phyloP scores from a whole-genome alignment of 2,329 filamentous ascomycete species.

The Colletotrichum euphorbiae region DNA sequence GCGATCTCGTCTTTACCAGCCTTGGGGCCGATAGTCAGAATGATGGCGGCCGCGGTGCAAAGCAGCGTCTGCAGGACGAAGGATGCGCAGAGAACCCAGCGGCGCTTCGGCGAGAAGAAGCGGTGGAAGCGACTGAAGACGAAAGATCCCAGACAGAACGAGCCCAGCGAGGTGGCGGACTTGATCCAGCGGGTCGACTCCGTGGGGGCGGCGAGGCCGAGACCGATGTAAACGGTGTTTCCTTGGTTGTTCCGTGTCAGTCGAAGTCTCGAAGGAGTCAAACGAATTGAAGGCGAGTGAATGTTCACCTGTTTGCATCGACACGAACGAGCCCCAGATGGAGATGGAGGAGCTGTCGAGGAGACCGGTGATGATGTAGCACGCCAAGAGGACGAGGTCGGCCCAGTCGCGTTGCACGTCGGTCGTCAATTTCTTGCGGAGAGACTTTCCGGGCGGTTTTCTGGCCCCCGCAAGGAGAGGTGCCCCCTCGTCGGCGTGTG shows the following conservation, averaged over 20 bases:
- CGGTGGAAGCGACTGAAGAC: conserved; percentile 78
- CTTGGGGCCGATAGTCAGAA: conserved; percentile 53
- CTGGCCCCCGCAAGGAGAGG: conserved; percentile 47
- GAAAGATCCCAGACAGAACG: conserved; percentile 79
- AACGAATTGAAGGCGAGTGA: not conserved
- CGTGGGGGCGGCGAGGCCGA: conserved; percentile 73
- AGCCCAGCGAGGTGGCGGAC: conserved; percentile 75
- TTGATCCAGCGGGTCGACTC: conserved; percentile 74
- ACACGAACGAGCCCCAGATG: conserved; percentile 84
- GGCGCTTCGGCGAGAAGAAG: conserved; percentile 67
- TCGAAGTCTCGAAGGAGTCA: not conserved
- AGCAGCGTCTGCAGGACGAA: conserved; percentile 65
- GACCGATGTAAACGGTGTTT: conserved; percentile 83
- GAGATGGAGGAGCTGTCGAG: conserved; percentile 81
- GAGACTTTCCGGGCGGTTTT: conserved; percentile 41
- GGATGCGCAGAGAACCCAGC: conserved; percentile 73
- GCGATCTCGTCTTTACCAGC: conserved; percentile 56
- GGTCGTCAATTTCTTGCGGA: conserved; percentile 49
- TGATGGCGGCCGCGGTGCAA: conserved; percentile 61
- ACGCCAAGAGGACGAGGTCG: conserved; percentile 76
- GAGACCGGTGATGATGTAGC: conserved; percentile 82
- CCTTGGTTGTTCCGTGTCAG: conserved; percentile 52
- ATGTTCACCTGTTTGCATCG: conserved; percentile 79
- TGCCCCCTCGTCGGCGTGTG: conserved; percentile 46
- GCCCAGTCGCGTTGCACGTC: conserved; percentile 72